phyloP scores from a whole-genome alignment of 169 alveolate genomes.

The Plasmodium vivax region DNA sequence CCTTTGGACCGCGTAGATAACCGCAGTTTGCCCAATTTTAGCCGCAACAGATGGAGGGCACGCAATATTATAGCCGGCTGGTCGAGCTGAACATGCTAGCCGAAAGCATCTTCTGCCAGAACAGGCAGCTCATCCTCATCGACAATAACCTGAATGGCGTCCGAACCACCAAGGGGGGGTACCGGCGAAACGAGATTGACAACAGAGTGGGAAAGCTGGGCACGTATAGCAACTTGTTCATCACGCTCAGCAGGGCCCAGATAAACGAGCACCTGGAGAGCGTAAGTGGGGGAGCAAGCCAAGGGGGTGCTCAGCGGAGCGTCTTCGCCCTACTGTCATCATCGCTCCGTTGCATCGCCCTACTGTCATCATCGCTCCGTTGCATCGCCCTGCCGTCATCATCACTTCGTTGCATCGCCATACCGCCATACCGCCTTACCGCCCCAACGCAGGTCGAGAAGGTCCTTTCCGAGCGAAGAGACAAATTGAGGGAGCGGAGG shows the following conservation, averaged over 20 bases:
- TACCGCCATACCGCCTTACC: not conserved
- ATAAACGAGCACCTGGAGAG: constrained; percentile 35
- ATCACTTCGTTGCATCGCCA: not conserved
- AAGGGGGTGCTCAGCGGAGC: not conserved
- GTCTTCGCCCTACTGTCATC: not conserved
- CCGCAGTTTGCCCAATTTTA: not conserved
- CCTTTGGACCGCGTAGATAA: not conserved
- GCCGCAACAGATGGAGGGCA: constrained; percentile 13
- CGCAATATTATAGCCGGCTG: constrained; percentile 54
- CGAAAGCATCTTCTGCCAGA: constrained; percentile 52
- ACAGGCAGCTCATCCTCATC: constrained; percentile 24
- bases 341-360: not conserved
- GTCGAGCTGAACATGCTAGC: constrained; percentile 54
- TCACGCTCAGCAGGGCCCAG: constrained; percentile 26
- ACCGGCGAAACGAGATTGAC: constrained; percentile 44
- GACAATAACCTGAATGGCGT: constrained; percentile 61
- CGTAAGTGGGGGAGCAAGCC: not conserved
- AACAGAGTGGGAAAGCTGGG: constrained; percentile 21
- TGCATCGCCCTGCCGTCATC: not conserved
- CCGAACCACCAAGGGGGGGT: constrained; percentile 47
- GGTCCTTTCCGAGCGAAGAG: constrained; percentile 29
- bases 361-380: not conserved
- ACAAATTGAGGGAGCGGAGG: constrained; percentile 38
- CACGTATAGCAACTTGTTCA: constrained; percentile 31
- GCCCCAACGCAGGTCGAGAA: constrained; percentile 38